phyloP scores from a whole-genome alignment of 2,329 filamentous ascomycete genomes.

The Knufia petricola region DNA sequence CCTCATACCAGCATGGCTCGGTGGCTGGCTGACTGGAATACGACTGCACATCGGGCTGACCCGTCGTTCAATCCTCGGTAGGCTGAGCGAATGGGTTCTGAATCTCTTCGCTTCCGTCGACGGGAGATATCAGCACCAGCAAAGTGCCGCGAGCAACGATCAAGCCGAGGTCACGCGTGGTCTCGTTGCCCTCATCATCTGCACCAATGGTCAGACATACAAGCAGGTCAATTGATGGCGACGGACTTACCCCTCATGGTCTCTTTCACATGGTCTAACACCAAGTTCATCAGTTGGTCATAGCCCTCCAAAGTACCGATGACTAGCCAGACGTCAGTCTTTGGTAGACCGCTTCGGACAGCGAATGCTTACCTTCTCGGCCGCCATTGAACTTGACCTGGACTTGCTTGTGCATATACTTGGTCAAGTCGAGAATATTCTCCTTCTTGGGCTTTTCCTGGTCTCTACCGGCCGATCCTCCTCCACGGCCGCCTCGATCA shows the following conservation, averaged over 20 bases:
- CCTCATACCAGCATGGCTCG: too few species aligned
- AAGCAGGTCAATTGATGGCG: too few species aligned
- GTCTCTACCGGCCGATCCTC: constrained; percentile 39
- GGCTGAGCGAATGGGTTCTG: constrained; percentile 79
- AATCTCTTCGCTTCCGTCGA: constrained; percentile 93
- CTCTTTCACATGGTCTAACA: constrained; percentile 89
- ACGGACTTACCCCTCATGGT: constrained; percentile 62
- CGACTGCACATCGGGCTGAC: too few species aligned
- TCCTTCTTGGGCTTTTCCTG: constrained; percentile 89
- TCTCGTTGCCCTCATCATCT: constrained; percentile 92
- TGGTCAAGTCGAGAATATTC: constrained; percentile 88
- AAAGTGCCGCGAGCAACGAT: constrained; percentile 87
- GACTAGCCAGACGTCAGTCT: constrained; percentile 44
- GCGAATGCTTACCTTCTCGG: constrained; percentile 58
- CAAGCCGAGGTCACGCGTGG: constrained; percentile 68
- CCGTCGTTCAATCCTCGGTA: constrained; percentile 48
- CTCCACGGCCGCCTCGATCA: constrained; percentile 30
- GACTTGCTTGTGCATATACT: constrained; percentile 96
- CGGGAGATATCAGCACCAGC: constrained; percentile 81
- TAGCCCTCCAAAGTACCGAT: constrained; percentile 86
- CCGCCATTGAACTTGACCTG: constrained; percentile 95
- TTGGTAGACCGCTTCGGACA: not conserved
- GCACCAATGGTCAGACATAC: constrained; percentile 18
- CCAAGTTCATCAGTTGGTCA: constrained; percentile 95
- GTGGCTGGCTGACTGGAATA: too few species aligned